These are phyloP conservation scores for Ogataea angusta DNA, from an alignment of 805 yeast genomes.

Conservation along the genomic window DNA sequence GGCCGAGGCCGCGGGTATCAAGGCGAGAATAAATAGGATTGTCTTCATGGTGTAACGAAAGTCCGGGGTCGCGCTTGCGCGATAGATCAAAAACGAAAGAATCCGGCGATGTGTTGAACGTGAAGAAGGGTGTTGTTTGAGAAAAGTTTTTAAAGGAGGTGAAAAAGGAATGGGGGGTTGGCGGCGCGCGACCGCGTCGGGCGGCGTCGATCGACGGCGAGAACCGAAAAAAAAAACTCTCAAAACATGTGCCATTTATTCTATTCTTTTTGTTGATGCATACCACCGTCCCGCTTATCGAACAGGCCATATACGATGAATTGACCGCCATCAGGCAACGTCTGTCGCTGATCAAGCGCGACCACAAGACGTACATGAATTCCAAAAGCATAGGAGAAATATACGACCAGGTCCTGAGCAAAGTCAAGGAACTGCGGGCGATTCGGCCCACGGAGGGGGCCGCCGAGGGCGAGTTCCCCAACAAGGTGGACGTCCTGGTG, in stretches of 20 bases:
- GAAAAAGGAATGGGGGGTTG: slow-evolving; percentile 2
- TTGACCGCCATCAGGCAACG: slow-evolving; percentile 41
- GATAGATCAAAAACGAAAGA: not conserved
- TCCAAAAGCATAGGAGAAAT: slow-evolving; percentile 62
- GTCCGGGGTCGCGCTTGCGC: slow-evolving; percentile 5
- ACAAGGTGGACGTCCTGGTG: slow-evolving; percentile 64
- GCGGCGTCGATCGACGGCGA: slow-evolving; percentile 2
- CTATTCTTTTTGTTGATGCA: slow-evolving; percentile 18
- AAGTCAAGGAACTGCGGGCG: slow-evolving; percentile 50
- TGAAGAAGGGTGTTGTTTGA: slow-evolving; percentile 4
- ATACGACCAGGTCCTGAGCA: slow-evolving; percentile 54
- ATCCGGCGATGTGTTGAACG: not conserved
- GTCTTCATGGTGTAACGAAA: slow-evolving; percentile 1
- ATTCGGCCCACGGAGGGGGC: slow-evolving; percentile 39
- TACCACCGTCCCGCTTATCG: slow-evolving; percentile 31
- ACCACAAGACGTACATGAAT: slow-evolving; percentile 60
- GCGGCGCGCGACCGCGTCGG: slow-evolving; percentile 4
- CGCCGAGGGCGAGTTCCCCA: slow-evolving; percentile 31
- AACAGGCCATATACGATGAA: slow-evolving; percentile 35
- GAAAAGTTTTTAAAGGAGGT: slow-evolving; percentile 11
- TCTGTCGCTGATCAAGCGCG: slow-evolving; percentile 52
- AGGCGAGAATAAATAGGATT: slow-evolving; percentile 1
- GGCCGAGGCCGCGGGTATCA: slow-evolving; percentile 7
- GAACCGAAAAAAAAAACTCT: not conserved
- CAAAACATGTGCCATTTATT: slow-evolving; percentile 1